Base-by-base conservation (phyloP, 2,329 filamentous ascomycete genomes). In the Bipolaris bicolor region DNA sequence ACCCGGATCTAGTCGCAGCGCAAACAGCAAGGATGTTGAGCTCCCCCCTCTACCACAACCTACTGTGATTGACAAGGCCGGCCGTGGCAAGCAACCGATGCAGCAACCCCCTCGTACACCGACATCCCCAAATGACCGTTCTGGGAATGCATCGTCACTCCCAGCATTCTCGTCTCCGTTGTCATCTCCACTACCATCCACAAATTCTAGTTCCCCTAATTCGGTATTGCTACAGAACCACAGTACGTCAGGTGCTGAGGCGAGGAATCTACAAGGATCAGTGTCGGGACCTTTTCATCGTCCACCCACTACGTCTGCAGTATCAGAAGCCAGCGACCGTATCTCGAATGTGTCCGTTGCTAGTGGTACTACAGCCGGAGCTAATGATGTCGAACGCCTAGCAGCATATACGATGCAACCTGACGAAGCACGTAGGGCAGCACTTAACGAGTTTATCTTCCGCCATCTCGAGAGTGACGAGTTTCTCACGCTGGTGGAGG, bases 401-500 rank as follows among this genome's bases (percentile, higher is more conserved):
- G 60, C 66, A 24, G 51, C 54, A 7, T 82, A 81, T 56, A 74
- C 74, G 1, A 66, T 69, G 36, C 78, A 79, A 45, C 67, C 74
- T 22, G 70, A 74, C 15, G 77, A 81, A 18, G 68, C 73, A 33
- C 77, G 83, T 7, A 70, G 75, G 45, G 67, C 69, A 9, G 71
- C 78, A 10, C 65, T 86, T 16, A 81, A 84, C 50, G 72, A 81
- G 22, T 83, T 83, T 60, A 80, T 86, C 52, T 75, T 81, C 36
- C 75, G 77, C n/a, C 77, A 79, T 55, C 74, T 86, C 3, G 76
- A 82, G 26, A 79, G 82, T 58, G 74, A 80, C 3, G 74, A 79
- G 18, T 86, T 86, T 57, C 53, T 81, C 5, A 78, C 76, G 16
- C 68, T 86, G n/a, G 81, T 81, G 49, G 75, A 81, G 57, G 82